Conservation (phyloP, 139 green algal species). For the Micractinium sp. region DNA sequence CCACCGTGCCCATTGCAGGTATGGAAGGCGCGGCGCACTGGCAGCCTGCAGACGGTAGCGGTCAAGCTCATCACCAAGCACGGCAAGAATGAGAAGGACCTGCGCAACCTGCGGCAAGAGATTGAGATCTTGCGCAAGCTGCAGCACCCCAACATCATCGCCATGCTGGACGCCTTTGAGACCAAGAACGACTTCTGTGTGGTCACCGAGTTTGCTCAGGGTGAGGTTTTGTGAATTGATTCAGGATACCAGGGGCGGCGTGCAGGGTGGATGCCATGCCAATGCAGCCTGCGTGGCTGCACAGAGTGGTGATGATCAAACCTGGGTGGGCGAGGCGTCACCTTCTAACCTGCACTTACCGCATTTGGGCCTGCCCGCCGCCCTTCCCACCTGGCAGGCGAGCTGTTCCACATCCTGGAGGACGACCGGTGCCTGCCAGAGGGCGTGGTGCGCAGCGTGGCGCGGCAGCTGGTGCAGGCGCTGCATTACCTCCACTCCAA, state of each 20-base stretch:
- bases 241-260: too few species aligned
- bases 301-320: too few species aligned
- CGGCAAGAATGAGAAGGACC: slow-evolving; percentile 92
- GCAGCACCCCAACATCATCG: slow-evolving; percentile 79
- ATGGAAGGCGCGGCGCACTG: slow-evolving; percentile 92
- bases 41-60: slow-evolving; percentile 92
- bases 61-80: slow-evolving; percentile 99
- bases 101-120: slow-evolving; percentile 90
- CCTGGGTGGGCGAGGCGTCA: too few species aligned
- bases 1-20: slow-evolving; percentile 69
- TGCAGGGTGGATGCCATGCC: too few species aligned
- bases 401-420: slow-evolving; percentile 99
- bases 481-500: slow-evolving; percentile 96
- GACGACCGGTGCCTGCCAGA: slow-evolving; percentile 91
- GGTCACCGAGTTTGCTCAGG: slow-evolving; percentile 96
- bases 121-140: slow-evolving; percentile 91
- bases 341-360: too few species aligned
- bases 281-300: not conserved
- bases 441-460: slow-evolving; percentile 82
- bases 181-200: slow-evolving; percentile 96
- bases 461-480: slow-evolving; percentile 90
- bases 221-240: slow-evolving; percentile 8
- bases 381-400: slow-evolving; percentile 55
- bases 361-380: too few species aligned
- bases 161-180: slow-evolving; percentile 91